phyloP scores from a whole-genome alignment of 345 rosid species.

The Linum usitatissimum region DNA sequence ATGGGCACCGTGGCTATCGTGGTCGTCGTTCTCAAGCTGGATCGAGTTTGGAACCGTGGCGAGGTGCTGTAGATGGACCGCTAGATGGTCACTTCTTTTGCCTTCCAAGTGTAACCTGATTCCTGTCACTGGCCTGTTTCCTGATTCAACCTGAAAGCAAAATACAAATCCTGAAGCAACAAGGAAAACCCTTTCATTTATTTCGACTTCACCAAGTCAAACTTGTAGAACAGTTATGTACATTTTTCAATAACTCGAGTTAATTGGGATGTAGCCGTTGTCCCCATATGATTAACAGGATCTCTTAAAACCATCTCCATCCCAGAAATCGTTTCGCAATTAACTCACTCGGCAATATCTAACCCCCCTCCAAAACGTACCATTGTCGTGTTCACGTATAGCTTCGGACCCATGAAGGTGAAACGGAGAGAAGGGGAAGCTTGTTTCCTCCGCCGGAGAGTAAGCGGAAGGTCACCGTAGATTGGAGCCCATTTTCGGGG shows the following conservation, averaged over 20 bases:
- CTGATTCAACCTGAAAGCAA: slow-evolving; percentile 54
- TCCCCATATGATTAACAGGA: too few species aligned
- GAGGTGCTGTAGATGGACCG: slow-evolving; percentile 89
- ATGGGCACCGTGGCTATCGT: slow-evolving; percentile 28
- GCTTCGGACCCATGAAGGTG: slow-evolving; percentile 84
- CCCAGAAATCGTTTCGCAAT: too few species aligned
- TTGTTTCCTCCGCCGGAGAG: slow-evolving; percentile 54
- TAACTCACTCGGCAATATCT: too few species aligned
- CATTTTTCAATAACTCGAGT: too few species aligned
- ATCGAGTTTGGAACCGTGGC: slow-evolving; percentile 46
- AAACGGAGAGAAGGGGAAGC: slow-evolving; percentile 71
- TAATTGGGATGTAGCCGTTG: too few species aligned
- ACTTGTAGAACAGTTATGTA: too few species aligned
- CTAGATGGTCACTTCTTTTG: slow-evolving; percentile 76
- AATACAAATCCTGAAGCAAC: background rate
- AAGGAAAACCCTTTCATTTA: background rate
- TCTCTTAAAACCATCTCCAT: too few species aligned
- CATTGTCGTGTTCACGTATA: slow-evolving; percentile 61
- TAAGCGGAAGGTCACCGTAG: slow-evolving; percentile 83
- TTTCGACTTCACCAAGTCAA: too few species aligned
- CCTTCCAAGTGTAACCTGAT: slow-evolving; percentile 86
- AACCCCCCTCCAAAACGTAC: slow-evolving; percentile 20
- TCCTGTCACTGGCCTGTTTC: slow-evolving; percentile 78
- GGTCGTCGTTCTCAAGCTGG: slow-evolving; percentile 45
- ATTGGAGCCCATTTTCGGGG: slow-evolving; percentile 97